Conservation (phyloP, 768 basidiomycete genomes). For the Tulasnella sp. region DNA sequence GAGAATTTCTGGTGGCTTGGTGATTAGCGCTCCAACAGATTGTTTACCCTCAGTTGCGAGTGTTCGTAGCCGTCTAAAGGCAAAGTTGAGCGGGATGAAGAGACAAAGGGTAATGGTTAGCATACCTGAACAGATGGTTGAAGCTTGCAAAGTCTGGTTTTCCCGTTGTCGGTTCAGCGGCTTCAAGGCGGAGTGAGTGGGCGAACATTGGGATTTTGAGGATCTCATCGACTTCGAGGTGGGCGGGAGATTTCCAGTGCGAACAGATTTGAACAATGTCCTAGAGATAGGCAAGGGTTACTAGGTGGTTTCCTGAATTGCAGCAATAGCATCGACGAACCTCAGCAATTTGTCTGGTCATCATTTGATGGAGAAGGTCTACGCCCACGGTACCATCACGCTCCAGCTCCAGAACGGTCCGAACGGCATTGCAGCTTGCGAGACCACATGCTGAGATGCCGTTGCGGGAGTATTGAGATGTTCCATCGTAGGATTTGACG, state of each 20-base stretch:
- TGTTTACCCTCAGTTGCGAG: background rate
- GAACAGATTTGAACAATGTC: constrained; percentile 46
- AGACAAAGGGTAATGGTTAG: background rate
- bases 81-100: background rate
- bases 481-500: constrained; percentile 28
- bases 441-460: constrained; percentile 50
- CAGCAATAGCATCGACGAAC: constrained; percentile 21
- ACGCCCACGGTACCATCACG: constrained; percentile 23
- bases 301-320: background rate
- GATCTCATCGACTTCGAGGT: constrained; percentile 48
- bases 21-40: constrained; percentile 38
- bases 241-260: constrained; percentile 40
- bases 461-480: constrained; percentile 42
- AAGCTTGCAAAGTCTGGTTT: background rate
- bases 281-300: constrained; percentile 26
- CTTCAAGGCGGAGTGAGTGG: constrained; percentile 21
- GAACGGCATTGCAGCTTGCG: constrained; percentile 53
- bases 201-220: constrained; percentile 38
- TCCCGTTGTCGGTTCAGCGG: background rate
- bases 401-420: constrained; percentile 35
- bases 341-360: constrained; percentile 27
- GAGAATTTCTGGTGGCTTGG: constrained; percentile 60
- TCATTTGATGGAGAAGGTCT: constrained; percentile 27
- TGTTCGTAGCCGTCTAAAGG: background rate
- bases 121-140: background rate